Conservation (phyloP, 106 monocot genomes). For the Iris macrosiphon region DNA sequence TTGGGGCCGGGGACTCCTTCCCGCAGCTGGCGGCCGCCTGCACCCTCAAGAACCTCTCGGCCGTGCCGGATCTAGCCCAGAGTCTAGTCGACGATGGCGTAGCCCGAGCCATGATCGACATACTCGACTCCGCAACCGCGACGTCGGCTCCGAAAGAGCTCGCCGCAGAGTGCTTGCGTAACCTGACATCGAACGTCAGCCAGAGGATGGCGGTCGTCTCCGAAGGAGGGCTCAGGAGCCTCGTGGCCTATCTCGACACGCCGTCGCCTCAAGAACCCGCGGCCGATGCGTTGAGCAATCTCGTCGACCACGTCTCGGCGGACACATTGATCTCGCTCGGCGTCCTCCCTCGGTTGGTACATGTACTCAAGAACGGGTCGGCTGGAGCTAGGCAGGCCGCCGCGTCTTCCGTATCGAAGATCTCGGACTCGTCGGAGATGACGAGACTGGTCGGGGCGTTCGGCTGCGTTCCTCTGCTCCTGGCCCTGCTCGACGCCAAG, state of each 20-base stretch:
- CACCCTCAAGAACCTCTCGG: constrained; percentile 26
- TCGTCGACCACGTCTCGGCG: constrained; percentile 5
- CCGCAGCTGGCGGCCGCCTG: constrained; percentile 22
- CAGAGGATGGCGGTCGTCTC: constrained; percentile 13
- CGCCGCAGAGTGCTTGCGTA: constrained; percentile 30
- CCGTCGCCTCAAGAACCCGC: constrained; percentile 35
- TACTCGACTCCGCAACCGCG: constrained; percentile 19
- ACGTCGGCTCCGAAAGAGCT: constrained; percentile 24
- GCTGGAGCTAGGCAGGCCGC: constrained; percentile 24
- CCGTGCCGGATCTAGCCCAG: constrained; percentile 19
- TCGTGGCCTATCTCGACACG: constrained; percentile 20
- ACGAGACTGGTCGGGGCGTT: constrained; percentile 18
- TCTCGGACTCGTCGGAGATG: constrained; percentile 11
- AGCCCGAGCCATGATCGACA: constrained; percentile 17
- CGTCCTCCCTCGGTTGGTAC: constrained; percentile 17
- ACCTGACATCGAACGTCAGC: constrained; percentile 18
- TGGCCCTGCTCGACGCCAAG: constrained; percentile 26
- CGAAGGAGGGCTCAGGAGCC: constrained; percentile 24
- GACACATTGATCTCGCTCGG: constrained; percentile 16
- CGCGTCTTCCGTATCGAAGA: constrained; percentile 18
- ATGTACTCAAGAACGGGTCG: constrained; percentile 27
- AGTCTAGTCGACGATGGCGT: constrained; percentile 24
- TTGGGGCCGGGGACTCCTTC: constrained; percentile 17
- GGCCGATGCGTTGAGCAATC: constrained; percentile 21
- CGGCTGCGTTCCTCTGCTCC: constrained; percentile 13